phyloP scores from a whole-genome alignment of 108 stramenopile species.

The Mediolabrus comicus region DNA sequence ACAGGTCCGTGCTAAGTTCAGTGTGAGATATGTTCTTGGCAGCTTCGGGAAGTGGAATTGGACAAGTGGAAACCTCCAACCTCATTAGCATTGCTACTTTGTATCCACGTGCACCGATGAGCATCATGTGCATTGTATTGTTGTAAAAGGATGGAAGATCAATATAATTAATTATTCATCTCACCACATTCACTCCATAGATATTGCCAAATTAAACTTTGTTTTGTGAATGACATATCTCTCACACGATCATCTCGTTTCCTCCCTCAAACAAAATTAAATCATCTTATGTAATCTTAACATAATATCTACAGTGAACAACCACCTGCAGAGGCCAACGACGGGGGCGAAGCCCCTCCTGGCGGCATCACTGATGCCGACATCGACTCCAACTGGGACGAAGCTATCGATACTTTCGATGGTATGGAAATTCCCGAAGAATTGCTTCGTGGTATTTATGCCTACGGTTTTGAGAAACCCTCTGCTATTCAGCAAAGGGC shows the following conservation, averaged over 20 bases:
- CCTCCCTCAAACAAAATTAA: no score
- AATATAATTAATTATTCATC: not conserved
- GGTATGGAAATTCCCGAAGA: slow-evolving; percentile 96
- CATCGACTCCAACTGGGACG: slow-evolving; percentile 92
- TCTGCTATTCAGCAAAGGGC: slow-evolving; percentile 99
- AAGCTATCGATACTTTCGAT: slow-evolving; percentile 95
- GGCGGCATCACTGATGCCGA: slow-evolving; percentile 88
- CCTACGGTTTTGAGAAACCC: slow-evolving; percentile 99
- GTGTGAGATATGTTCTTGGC: not conserved
- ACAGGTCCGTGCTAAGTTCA: slow-evolving; percentile 34
- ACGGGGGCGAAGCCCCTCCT: slow-evolving; percentile 28
- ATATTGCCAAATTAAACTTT: no score
- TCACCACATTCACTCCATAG: no score
- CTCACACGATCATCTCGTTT: not conserved
- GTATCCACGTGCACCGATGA: not conserved
- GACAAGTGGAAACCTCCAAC: not conserved
- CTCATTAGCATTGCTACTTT: not conserved
- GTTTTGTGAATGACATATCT: no score
- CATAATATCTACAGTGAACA: slow-evolving; percentile 24
- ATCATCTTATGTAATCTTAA: not conserved
- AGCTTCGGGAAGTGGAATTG: not conserved
- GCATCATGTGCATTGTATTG: not conserved
- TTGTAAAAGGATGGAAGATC: not conserved
- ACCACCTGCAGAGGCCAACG: slow-evolving; percentile 29
- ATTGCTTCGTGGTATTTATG: slow-evolving; percentile 97